These are phyloP conservation scores for Glycyrrhiza uralensis DNA, from an alignment of 306 rosid genomes.

Conservation along the genomic window DNA sequence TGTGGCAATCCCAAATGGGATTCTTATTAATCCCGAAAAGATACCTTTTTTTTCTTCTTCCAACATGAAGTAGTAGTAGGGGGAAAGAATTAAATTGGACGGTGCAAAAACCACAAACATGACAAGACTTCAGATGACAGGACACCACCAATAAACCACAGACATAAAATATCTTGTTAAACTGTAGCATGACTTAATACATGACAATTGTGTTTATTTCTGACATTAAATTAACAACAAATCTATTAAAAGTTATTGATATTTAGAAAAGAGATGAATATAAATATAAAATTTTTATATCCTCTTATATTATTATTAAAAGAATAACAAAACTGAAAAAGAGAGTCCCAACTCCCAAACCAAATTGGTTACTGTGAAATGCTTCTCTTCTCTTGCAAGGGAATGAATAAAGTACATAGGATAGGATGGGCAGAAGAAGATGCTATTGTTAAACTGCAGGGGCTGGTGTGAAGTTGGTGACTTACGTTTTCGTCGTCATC, in stretches of 20 bases:
- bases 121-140: neutral
- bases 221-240: too few species aligned
- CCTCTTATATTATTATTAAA: too few species aligned
- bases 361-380: neutral
- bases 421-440: too few species aligned
- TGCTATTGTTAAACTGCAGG: too few species aligned
- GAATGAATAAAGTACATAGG: too few species aligned
- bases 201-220: too few species aligned
- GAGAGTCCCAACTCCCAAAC: neutral
- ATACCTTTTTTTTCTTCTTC: neutral
- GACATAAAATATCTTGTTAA: neutral
- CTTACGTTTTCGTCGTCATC: slow-evolving; percentile 84
- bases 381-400: too few species aligned
- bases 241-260: too few species aligned
- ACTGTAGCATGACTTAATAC: too few species aligned
- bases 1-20: neutral
- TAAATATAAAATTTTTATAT: too few species aligned
- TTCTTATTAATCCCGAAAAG: neutral
- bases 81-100: neutral
- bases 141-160: neutral
- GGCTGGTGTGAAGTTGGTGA: neutral
- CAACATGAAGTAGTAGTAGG: neutral
- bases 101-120: slow-evolving; percentile 14
- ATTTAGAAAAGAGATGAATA: too few species aligned
- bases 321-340: neutral